phyloP scores from a whole-genome alignment of 352 stramenopile species.

The Pythium phragmitis region DNA sequence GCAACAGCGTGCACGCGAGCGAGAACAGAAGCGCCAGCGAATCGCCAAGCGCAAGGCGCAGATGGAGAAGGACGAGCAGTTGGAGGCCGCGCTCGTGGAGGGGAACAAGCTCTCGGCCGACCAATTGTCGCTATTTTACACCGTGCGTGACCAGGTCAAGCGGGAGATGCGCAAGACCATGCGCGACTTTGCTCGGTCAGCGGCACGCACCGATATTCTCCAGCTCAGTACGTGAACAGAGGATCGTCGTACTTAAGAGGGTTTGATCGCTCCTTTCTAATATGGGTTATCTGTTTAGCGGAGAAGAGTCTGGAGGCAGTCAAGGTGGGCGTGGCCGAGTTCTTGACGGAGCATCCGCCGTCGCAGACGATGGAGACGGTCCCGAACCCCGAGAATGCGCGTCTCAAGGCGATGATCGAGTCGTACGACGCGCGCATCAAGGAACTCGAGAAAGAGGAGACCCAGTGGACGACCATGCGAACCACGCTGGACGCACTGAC shows the following conservation, averaged over 20 bases:
- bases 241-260: neutral
- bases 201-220: slow-evolving; percentile 58
- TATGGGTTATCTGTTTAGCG: slow-evolving; percentile 20
- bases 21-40: slow-evolving; percentile 43
- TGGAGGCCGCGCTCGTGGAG: slow-evolving; percentile 41
- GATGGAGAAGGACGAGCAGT: slow-evolving; percentile 40
- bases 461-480: slow-evolving; percentile 52
- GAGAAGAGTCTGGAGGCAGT: slow-evolving; percentile 66
- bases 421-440: slow-evolving; percentile 21
- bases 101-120: slow-evolving; percentile 43
- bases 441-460: slow-evolving; percentile 46
- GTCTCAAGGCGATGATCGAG: slow-evolving; percentile 44
- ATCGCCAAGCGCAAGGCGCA: slow-evolving; percentile 45
- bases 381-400: slow-evolving; percentile 63
- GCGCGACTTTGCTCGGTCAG: slow-evolving; percentile 63
- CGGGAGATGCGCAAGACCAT: slow-evolving; percentile 66
- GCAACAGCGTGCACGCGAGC: slow-evolving; percentile 47
- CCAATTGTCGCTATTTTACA: slow-evolving; percentile 59
- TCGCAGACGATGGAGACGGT: slow-evolving; percentile 50
- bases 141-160: slow-evolving; percentile 56
- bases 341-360: slow-evolving; percentile 50
- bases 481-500: slow-evolving; percentile 31
- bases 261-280: slow-evolving; percentile 1
- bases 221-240: slow-evolving; percentile 44
- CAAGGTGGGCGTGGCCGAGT: slow-evolving; percentile 60